phyloP scores from a whole-genome alignment of 139 green algal species.

The Astrephomene gubernaculifera region DNA sequence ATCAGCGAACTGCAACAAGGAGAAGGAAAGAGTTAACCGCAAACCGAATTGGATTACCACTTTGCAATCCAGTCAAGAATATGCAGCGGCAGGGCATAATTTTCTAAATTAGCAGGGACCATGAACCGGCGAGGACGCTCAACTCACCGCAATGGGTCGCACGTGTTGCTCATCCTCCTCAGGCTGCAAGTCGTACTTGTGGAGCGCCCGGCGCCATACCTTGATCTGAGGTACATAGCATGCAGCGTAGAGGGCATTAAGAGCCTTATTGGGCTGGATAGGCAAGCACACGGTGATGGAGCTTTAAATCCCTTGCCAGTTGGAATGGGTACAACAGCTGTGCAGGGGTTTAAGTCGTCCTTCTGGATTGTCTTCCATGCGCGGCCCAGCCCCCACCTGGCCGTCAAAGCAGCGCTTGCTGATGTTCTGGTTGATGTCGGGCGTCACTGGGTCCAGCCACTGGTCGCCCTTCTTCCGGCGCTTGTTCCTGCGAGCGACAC shows the following conservation, averaged over 20 bases:
- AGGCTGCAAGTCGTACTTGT: conserved; percentile 47
- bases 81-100: no score
- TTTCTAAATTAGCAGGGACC: no score
- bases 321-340: background rate
- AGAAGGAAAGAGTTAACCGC: background rate
- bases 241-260: background rate
- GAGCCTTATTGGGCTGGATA: background rate
- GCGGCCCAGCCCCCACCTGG: conserved; percentile 33
- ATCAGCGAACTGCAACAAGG: conserved; percentile 9
- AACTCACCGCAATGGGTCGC: background rate
- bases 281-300: background rate
- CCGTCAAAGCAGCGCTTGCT: conserved; percentile 69
- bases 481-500: conserved; percentile 48
- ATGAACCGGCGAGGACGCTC: no score
- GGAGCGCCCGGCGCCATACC: conserved; percentile 47
- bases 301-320: background rate
- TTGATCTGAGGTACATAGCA: conserved; percentile 26
- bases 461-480: conserved; percentile 40
- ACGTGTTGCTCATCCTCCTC: conserved; percentile 1
- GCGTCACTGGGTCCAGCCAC: conserved; percentile 65
- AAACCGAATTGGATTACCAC: no score
- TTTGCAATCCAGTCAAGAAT: no score
- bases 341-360: background rate
- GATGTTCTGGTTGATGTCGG: conserved; percentile 68
- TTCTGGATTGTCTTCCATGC: background rate